Conservation (phyloP, 306 rosid species). For the Castanea crenata region DNA sequence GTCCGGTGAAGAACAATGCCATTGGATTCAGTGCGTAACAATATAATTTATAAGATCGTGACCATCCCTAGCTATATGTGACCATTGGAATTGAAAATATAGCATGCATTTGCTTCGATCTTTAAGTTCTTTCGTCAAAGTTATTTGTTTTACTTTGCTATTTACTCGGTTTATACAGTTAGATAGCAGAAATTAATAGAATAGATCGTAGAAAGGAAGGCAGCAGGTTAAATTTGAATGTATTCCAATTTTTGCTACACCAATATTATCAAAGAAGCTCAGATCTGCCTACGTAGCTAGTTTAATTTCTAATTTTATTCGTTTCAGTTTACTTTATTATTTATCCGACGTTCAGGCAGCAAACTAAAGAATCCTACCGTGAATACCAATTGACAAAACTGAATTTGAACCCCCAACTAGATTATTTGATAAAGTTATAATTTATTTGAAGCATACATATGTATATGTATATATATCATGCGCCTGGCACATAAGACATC, state of each 20-base stretch:
- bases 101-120: background rate
- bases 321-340: background rate
- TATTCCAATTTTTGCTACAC: slow-evolving; percentile 19
- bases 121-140: background rate
- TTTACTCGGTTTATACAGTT: slow-evolving; percentile 1
- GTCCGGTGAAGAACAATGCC: slow-evolving; percentile 24
- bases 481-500: too few relatives aligned
- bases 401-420: background rate
- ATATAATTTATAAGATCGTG: slow-evolving; percentile 24
- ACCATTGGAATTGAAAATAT: slow-evolving; percentile 8
- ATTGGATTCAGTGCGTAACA: slow-evolving; percentile 39
- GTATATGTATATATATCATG: too few relatives aligned
- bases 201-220: slow-evolving; percentile 15
- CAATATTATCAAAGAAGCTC: slow-evolving; percentile 26
- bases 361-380: slow-evolving; percentile 2
- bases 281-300: slow-evolving; percentile 4
- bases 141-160: slow-evolving; percentile 16
- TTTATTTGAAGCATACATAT: too few relatives aligned
- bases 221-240: background rate
- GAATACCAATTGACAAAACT: background rate
- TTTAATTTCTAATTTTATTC: background rate
- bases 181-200: slow-evolving; percentile 24
- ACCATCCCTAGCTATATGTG: slow-evolving; percentile 13
- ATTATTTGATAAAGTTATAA: too few relatives aligned
- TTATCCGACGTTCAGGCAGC: background rate